A percentile compares a stretch with the other conserved stretches of the same genome.
phyloP scores from a whole-genome alignment of 176 grass and related monocot genomes.

The Rhynchospora tenuis region DNA sequence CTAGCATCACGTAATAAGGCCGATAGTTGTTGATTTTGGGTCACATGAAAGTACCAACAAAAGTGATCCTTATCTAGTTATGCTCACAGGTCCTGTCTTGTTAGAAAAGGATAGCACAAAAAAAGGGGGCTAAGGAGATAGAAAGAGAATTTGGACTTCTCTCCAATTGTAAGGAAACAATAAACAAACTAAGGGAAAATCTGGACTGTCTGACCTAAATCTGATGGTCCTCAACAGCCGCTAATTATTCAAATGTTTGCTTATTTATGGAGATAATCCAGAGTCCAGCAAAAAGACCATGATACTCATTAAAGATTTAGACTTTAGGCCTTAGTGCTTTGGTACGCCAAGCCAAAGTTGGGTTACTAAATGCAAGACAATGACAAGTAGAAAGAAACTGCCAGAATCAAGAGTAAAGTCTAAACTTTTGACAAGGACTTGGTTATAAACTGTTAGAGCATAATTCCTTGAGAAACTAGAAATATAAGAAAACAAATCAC shows the following conservation, averaged over 20 bases:
- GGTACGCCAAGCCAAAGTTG: constrained; percentile 9
- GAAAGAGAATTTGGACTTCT: not conserved
- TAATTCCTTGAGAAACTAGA: not conserved
- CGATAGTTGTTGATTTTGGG: constrained; percentile 52
- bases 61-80: constrained; percentile 24
- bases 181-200: not conserved
- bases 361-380: constrained; percentile 20
- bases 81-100: constrained; percentile 16
- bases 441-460: not conserved
- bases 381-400: constrained; percentile 23
- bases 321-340: constrained; percentile 16
- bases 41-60: constrained; percentile 80
- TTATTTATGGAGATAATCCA: constrained; percentile 6
- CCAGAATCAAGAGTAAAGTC: constrained; percentile 23
- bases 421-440: constrained; percentile 7
- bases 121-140: constrained; percentile 8
- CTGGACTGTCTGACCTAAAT: constrained; percentile 11
- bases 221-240: not conserved
- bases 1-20: constrained; percentile 41
- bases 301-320: constrained; percentile 21
- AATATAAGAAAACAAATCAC: not conserved
- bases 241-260: not conserved
- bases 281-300: not conserved
- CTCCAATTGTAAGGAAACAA: not conserved
- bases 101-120: constrained; percentile 21